These are phyloP conservation scores for Boletus reticuloceps DNA, from an alignment of 768 basidiomycete genomes.

Conservation along the genomic window DNA sequence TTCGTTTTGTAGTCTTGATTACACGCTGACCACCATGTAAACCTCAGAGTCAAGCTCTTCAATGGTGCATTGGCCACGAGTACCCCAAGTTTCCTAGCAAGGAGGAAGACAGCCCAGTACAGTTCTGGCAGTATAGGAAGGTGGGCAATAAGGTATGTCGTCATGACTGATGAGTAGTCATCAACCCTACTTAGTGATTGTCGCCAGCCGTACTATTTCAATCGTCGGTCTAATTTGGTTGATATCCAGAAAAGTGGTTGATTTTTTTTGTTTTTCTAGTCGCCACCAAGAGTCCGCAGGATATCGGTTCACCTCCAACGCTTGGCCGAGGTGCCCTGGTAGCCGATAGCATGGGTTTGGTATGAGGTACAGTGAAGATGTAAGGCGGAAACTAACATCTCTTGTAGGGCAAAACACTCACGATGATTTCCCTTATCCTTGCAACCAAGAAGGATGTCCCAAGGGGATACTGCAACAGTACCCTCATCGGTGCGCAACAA, in stretches of 20 bases:
- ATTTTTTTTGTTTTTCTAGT: constrained; percentile 41
- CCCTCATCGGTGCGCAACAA: constrained; percentile 66
- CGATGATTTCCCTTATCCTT: constrained; percentile 78
- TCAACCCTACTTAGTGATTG: neutral
- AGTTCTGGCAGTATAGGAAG: constrained; percentile 82
- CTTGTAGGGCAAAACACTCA: constrained; percentile 82
- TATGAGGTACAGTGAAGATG: constrained; percentile 16
- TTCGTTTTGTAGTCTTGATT: neutral
- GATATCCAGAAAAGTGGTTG: neutral
- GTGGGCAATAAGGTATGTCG: constrained; percentile 49
- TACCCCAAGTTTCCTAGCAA: constrained; percentile 70
- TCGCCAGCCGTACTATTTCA: constrained; percentile 61
- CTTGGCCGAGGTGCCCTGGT: constrained; percentile 85
- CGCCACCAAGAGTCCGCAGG: constrained; percentile 79
- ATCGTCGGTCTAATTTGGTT: constrained; percentile 43
- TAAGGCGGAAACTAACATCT: constrained; percentile 2
- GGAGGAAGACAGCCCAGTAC: constrained; percentile 70
- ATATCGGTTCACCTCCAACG: constrained; percentile 44
- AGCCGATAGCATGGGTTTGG: constrained; percentile 86
- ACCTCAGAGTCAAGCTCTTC: constrained; percentile 70
- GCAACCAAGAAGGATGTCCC: constrained; percentile 70
- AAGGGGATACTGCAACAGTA: constrained; percentile 56
- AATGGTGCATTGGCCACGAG: constrained; percentile 84
- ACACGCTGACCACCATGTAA: neutral
- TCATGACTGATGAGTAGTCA: neutral